A percentile compares a stretch with the other conserved stretches of the same genome.
Conservation (phyloP, 441 rosid species). For the Eutrema salsugineum region DNA sequence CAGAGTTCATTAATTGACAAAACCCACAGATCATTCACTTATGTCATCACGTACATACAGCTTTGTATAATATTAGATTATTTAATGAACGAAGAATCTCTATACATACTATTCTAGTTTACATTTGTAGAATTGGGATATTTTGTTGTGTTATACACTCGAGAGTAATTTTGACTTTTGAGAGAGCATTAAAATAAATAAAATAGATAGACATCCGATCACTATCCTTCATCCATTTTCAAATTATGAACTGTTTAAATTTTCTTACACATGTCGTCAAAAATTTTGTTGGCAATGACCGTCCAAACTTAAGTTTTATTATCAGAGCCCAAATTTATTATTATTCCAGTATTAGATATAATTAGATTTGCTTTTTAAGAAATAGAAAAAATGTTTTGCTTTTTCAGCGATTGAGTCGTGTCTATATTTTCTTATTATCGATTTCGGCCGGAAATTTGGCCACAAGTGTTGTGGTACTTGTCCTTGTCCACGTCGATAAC, state of each 20-base stretch:
- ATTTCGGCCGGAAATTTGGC: conserved; percentile 14
- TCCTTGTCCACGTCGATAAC: conserved; percentile 13
- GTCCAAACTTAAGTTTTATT: too few relatives aligned
- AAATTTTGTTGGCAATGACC: too few relatives aligned
- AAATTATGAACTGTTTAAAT: too few relatives aligned
- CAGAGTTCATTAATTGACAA: conserved; percentile 4
- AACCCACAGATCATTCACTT: not conserved
- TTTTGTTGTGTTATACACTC: not conserved
- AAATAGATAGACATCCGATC: too few relatives aligned
- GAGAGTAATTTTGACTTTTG: not conserved
- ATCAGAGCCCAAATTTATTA: not conserved
- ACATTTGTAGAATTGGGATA: not conserved
- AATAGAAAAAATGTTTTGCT: not conserved
- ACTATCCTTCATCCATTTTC: too few relatives aligned
- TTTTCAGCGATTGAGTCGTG: conserved; percentile 2
- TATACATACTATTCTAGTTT: not conserved
- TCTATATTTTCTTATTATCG: not conserved
- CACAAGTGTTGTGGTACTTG: conserved; percentile 1
- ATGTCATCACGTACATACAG: conserved; percentile 6
- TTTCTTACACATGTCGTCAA: too few relatives aligned
- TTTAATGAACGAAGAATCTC: not conserved
- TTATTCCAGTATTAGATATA: not conserved
- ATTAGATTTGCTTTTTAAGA: too few relatives aligned
- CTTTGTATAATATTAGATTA: not conserved
- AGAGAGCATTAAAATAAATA: not conserved